Evolutionary conservation across 306 rosid genomes (phyloP).

Genomic region (Acacia crassicarpa): DNA sequence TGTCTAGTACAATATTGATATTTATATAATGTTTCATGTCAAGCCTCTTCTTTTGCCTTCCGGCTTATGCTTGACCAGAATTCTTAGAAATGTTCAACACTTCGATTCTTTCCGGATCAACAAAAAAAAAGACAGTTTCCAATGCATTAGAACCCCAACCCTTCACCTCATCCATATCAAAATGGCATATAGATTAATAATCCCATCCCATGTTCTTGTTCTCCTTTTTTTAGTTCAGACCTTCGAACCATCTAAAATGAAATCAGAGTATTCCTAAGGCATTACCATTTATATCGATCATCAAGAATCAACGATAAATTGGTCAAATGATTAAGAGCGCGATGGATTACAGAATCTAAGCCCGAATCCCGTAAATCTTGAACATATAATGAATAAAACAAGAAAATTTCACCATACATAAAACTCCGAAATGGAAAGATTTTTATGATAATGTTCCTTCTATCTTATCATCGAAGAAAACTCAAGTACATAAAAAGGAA

Average conservation of each 20-base stretch:
- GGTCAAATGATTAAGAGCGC: not conserved
- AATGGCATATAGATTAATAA: not conserved
- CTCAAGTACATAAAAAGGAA: constrained; percentile 19
- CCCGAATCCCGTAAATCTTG: not conserved
- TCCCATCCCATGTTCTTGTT: not conserved
- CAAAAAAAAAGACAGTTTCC: not conserved
- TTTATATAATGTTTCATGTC: not conserved
- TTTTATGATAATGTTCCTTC: not conserved
- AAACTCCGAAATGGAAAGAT: constrained; percentile 28
- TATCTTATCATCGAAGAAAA: constrained; percentile 20
- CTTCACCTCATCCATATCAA: not conserved
- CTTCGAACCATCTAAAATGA: not conserved
- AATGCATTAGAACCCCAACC: not conserved
- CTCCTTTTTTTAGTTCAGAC: not conserved
- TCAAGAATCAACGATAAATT: not conserved
- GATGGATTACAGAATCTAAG: not conserved
- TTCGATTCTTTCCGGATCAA: not conserved
- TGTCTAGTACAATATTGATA: not conserved
- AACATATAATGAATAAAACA: not conserved
- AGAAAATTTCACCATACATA: not conserved
- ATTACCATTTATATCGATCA: not conserved
- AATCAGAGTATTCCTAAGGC: not conserved
- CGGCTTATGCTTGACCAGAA: not conserved
- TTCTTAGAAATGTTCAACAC: not conserved
- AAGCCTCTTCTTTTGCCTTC: not conserved